These are phyloP conservation scores for Posidonia australis DNA, from an alignment of 106 monocot genomes.

Conservation along the genomic window DNA sequence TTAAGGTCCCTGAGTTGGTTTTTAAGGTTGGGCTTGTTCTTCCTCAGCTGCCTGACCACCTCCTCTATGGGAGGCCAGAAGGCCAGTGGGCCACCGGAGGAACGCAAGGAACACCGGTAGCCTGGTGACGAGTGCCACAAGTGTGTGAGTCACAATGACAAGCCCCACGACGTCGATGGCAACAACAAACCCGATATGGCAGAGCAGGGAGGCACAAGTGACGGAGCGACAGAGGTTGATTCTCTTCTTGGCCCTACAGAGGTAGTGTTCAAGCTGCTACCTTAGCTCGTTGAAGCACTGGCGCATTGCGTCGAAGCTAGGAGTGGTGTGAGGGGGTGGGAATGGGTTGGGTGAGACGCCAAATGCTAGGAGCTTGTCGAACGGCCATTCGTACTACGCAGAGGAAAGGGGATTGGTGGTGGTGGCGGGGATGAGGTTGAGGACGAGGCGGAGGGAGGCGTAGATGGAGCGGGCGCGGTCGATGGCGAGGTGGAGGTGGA, in stretches of 20 bases:
- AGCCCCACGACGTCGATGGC: slow-evolving; percentile 26
- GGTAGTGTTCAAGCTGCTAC: slow-evolving; percentile 34
- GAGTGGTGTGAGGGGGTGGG: slow-evolving; percentile 1
- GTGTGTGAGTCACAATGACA: slow-evolving; percentile 38
- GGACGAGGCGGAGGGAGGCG: slow-evolving; percentile 34
- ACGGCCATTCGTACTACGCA: slow-evolving; percentile 42
- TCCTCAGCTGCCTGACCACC: slow-evolving; percentile 48
- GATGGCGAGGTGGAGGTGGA: slow-evolving; percentile 46
- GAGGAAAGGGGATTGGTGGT: slow-evolving; percentile 9
- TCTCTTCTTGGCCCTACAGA: slow-evolving; percentile 26
- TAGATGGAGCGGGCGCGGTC: slow-evolving; percentile 39
- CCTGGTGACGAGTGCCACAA: slow-evolving; percentile 13
- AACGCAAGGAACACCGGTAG: slow-evolving; percentile 5
- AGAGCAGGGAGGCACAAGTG: slow-evolving; percentile 26
- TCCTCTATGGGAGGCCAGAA: slow-evolving; percentile 29
- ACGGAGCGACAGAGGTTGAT: slow-evolving; percentile 21
- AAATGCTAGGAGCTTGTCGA: slow-evolving; percentile 27
- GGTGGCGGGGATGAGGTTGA: slow-evolving; percentile 31
- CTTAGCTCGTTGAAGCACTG: slow-evolving; percentile 33
- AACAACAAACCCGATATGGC: slow-evolving; percentile 25
- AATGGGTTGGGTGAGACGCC: slow-evolving; percentile 45
- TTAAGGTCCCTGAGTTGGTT: slow-evolving; percentile 57
- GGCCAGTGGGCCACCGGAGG: slow-evolving; percentile 5
- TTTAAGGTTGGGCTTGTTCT: slow-evolving; percentile 28
- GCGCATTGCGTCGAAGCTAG: slow-evolving; percentile 31